Evolutionary conservation across 2,329 filamentous ascomycete species (phyloP).

Genomic region (Hypoxylon sp.): DNA sequence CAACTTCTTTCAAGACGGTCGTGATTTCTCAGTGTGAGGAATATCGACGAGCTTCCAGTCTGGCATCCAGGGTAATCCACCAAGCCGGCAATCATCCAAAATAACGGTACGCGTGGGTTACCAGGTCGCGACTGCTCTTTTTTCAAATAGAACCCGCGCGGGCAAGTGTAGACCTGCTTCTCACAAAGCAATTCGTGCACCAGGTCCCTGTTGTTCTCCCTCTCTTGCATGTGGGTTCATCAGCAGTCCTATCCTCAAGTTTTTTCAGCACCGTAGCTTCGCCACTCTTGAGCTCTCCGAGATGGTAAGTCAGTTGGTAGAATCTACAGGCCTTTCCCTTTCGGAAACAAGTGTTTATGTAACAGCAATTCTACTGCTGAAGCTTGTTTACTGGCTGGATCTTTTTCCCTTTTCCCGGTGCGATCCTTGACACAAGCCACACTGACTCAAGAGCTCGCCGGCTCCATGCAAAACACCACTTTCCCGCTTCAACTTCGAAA

Average conservation of each 20-base stretch:
- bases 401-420: constrained; percentile 9
- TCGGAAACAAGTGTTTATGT: constrained; percentile 1
- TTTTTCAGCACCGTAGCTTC: constrained; percentile 5
- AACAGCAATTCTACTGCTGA: constrained; percentile 18
- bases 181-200: constrained; percentile 9
- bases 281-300: constrained; percentile 10
- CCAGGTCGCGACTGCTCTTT: background rate
- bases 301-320: constrained; percentile 2
- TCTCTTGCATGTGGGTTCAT: constrained; percentile 16
- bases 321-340: background rate
- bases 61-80: constrained; percentile 10
- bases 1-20: background rate
- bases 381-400: constrained; percentile 13
- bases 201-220: constrained; percentile 22
- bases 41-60: constrained; percentile 3
- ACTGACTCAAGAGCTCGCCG: constrained; percentile 15
- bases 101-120: constrained; percentile 8
- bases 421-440: constrained; percentile 26
- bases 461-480: constrained; percentile 27
- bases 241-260: constrained; percentile 10
- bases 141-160: constrained; percentile 3
- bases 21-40: background rate
- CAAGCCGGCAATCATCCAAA: constrained; percentile 18
- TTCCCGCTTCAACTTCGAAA: constrained; percentile 26
- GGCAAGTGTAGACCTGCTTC: constrained; percentile 5